Percentiles rank a stretch among this genome's conserved stretches.
These are phyloP conservation scores for Quercus suber DNA, from an alignment of 306 rosid genomes.

Conservation along the genomic window DNA sequence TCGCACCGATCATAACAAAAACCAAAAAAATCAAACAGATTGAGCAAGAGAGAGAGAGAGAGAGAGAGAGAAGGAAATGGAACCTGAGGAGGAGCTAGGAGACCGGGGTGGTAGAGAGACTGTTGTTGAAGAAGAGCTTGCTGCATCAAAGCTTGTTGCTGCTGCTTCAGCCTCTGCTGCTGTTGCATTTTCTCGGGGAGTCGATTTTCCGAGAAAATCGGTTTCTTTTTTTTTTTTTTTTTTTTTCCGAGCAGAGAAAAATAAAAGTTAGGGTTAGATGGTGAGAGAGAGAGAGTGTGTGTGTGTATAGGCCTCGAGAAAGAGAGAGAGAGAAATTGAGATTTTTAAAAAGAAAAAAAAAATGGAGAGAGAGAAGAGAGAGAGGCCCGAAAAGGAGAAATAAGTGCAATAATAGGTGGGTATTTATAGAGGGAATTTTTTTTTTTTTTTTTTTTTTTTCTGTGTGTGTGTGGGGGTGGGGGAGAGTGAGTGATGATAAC, in stretches of 20 bases:
- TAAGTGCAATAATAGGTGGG: background rate
- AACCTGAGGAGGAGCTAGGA: constrained; percentile 98
- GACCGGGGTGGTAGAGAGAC: constrained; percentile 93
- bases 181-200: constrained; percentile 73
- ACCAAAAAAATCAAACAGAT: background rate
- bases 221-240: background rate
- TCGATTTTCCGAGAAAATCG: constrained; percentile 30
- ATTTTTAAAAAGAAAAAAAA: background rate
- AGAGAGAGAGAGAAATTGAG: background rate
- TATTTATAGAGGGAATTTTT: background rate
- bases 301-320: constrained; percentile 26
- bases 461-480: too few relatives aligned
- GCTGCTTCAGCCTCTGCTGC: constrained; percentile 93
- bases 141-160: constrained; percentile 98
- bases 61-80: constrained; percentile 1
- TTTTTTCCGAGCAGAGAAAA: background rate
- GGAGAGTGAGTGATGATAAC: background rate
- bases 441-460: background rate
- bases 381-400: background rate
- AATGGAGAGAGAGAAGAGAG: too few relatives aligned
- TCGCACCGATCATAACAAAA: background rate
- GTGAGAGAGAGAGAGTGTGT: background rate
- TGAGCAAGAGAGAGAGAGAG: background rate
- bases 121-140: constrained; percentile 98
- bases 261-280: constrained; percentile 61